These are phyloP conservation scores for Phytopythium helicoides DNA, from an alignment of 352 stramenopile genomes.

Conservation along the genomic window DNA sequence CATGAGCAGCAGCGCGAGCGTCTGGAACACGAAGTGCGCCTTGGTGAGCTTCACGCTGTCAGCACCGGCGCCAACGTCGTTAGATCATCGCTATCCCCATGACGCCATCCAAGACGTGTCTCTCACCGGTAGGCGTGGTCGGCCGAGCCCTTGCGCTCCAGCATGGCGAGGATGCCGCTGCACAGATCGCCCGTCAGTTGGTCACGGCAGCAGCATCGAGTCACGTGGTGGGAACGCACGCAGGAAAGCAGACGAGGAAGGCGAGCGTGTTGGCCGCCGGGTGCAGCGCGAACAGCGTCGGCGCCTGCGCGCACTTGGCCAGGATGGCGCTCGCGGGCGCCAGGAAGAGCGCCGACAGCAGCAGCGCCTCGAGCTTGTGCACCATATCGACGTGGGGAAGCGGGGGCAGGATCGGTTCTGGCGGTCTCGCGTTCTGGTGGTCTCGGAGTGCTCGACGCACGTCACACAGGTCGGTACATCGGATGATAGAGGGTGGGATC, in stretches of 20 bases:
- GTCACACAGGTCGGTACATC: too few species aligned
- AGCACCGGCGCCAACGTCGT: too few species aligned
- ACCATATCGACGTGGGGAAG: constrained; percentile 38
- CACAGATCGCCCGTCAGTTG: neutral
- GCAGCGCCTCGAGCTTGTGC: constrained; percentile 56
- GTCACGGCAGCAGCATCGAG: neutral
- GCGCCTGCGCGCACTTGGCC: constrained; percentile 20
- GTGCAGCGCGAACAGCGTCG: constrained; percentile 58
- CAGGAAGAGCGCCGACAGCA: constrained; percentile 49
- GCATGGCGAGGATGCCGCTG: constrained; percentile 58
- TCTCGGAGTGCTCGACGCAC: too few species aligned
- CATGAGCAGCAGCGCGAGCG: constrained; percentile 47
- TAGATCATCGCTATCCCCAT: too few species aligned
- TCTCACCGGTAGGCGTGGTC: constrained; percentile 46
- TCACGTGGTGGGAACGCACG: constrained; percentile 20
- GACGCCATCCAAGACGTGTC: too few species aligned
- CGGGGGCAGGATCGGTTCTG: too few species aligned
- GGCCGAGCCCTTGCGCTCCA: constrained; percentile 45
- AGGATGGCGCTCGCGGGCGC: constrained; percentile 49
- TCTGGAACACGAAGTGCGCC: constrained; percentile 48
- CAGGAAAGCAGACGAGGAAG: constrained; percentile 58
- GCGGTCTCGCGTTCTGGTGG: constrained; percentile 12
- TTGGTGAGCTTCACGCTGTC: constrained; percentile 36
- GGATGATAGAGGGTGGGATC: constrained; percentile 7
- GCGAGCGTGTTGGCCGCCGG: constrained; percentile 58